Conservation (phyloP, 441 rosid species). For the Adansonia grandidieri region DNA sequence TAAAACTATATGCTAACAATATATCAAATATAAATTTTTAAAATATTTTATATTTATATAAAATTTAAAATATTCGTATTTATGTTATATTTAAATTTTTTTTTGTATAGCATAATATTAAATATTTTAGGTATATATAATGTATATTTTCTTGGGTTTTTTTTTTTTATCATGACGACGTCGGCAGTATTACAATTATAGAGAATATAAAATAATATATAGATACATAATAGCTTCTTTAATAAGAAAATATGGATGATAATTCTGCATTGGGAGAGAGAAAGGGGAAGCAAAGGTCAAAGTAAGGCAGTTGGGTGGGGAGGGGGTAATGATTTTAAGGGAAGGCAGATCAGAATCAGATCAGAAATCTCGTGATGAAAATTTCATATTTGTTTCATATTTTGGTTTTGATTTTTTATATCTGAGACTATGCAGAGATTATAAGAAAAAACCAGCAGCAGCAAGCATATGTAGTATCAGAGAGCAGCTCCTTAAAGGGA, state of each 20-base stretch:
- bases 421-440: conserved; percentile 14
- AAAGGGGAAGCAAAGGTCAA: conserved; percentile 60
- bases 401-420: conserved; percentile 28
- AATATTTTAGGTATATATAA: too few relatives aligned
- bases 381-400: conserved; percentile 21
- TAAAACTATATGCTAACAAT: too few relatives aligned
- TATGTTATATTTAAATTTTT: too few relatives aligned
- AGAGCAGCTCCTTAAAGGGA: conserved; percentile 35
- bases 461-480: too few relatives aligned
- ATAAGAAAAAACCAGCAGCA: background rate
- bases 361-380: conserved; percentile 53
- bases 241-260: background rate
- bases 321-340: conserved; percentile 46
- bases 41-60: too few relatives aligned
- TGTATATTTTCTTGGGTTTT: conserved; percentile 6
- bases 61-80: too few relatives aligned
- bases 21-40: too few relatives aligned
- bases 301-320: conserved; percentile 62
- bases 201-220: background rate
- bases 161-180: conserved; percentile 60
- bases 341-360: conserved; percentile 20
- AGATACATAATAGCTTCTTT: background rate
- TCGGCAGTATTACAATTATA: conserved; percentile 34
- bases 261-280: conserved; percentile 3
- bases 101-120: too few relatives aligned